These are phyloP conservation scores for Phytophthora palmivora DNA, from an alignment of 352 stramenopile genomes.

Conservation along the genomic window DNA sequence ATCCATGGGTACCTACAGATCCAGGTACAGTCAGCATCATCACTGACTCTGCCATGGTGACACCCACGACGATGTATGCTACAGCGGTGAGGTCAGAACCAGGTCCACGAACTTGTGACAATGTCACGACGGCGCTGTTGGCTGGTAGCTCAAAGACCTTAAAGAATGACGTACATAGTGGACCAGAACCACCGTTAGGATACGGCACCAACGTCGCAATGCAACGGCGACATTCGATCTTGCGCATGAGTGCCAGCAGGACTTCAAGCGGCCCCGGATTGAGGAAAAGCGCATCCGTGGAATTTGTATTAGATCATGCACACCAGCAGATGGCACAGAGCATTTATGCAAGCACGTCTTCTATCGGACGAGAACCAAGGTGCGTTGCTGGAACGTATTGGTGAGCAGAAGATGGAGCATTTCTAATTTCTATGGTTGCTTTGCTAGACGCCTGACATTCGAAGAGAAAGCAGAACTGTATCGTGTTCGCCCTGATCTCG, in stretches of 20 bases:
- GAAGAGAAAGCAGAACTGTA: conserved; percentile 89
- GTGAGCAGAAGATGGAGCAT: background rate
- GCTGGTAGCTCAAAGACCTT: conserved; percentile 4
- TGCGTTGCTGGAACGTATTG: conserved; percentile 20
- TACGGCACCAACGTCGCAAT: conserved; percentile 35
- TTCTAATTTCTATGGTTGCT: conserved; percentile 13
- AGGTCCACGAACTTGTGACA: conserved; percentile 16
- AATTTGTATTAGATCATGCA: conserved; percentile 68
- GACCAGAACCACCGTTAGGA: conserved; percentile 19
- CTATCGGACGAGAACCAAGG: conserved; percentile 54
- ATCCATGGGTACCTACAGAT: conserved; percentile 31
- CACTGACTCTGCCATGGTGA: conserved; percentile 28
- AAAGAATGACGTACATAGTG: conserved; percentile 11
- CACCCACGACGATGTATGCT: conserved; percentile 25
- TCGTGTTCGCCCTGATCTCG: conserved; percentile 79
- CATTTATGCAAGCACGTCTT: conserved; percentile 49
- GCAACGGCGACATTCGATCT: conserved; percentile 59
- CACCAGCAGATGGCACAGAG: conserved; percentile 41
- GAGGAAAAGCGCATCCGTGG: conserved; percentile 74
- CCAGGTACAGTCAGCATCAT: conserved; percentile 21
- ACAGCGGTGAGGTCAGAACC: conserved; percentile 30
- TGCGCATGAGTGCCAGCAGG: conserved; percentile 63
- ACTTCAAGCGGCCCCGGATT: conserved; percentile 34
- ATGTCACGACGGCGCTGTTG: conserved; percentile 36
- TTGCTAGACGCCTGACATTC: conserved; percentile 65